Evolutionary conservation across 139 green algal species (phyloP), one percentile per base, ranked within the genome.

Genomic region (Trebouxia sp.): DNA sequence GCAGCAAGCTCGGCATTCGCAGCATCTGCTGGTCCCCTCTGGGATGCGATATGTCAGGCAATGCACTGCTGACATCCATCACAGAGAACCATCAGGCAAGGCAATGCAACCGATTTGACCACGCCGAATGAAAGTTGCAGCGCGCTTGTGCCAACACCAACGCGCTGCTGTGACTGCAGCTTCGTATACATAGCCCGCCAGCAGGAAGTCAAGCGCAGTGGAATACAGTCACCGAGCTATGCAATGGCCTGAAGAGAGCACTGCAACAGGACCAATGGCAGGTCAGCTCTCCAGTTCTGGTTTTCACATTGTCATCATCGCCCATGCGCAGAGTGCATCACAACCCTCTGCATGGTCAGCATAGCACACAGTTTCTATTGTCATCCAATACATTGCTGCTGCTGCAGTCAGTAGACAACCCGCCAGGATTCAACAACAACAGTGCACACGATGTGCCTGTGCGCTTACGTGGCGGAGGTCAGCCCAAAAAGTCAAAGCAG

Each of bases 171-270:
- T 42, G n/a, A n/a, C n/a, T 43, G 50, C 85, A 86, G 82, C 82
- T 90, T 48, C 81, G 83, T 22, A 55, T 92, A 6, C 89, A 83
- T 38, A 65, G 65, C 42, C 87, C 88, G 47, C 77, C 80, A 11
- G 22, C 65, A 20, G 45, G 42, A 0, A 55, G 85, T 5, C 32
- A 65, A 38, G 83, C 51, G 42, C 66, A 84, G 45, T 91, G 88
- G 88, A 55, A 79, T 43, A 17, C 47, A 42, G 56, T 67, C 0
- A 43, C 72, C 0, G 67, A 90, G 79, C 67, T 91, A 26, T 80
- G 58, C 12, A 24, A 28, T 0, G 51, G 62, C 5, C 79, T 91
- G 58, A 74, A 82, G 43, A 11, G 83, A 12, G 76, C 84, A 41
- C 22, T 88, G 58, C 28, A 79, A 1, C 32, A 35, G 15, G 62